phyloP scores from a whole-genome alignment of 192 early-diverging fungal genomes.

The Coemansia sp. region DNA sequence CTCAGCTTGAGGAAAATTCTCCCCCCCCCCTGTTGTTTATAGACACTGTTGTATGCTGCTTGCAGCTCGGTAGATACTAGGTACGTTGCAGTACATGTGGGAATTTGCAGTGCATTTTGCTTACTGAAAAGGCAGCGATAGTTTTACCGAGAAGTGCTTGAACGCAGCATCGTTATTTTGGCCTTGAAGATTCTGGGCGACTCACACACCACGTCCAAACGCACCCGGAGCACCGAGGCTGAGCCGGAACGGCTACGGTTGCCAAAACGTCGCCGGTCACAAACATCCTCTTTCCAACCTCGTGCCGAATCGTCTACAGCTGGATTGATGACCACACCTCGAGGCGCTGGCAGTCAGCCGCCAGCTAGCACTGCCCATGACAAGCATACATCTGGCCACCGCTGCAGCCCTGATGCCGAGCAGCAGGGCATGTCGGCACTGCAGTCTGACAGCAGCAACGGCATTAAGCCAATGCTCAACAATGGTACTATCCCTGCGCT shows the following conservation, averaged over 20 bases:
- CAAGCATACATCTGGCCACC: constrained; percentile 1
- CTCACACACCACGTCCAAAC: constrained; percentile 41
- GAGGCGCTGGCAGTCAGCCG: neutral
- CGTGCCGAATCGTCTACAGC: constrained; percentile 6
- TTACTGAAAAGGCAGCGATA: neutral
- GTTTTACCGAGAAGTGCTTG: no score
- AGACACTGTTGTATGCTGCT: no score
- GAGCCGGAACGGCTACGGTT: constrained; percentile 24
- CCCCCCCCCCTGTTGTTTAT: no score
- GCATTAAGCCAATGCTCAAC: neutral
- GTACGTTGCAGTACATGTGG: no score
- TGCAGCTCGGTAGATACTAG: no score
- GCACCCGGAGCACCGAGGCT: constrained; percentile 35
- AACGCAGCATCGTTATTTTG: neutral
- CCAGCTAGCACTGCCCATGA: neutral
- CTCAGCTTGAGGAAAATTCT: no score
- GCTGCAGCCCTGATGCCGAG: constrained; percentile 4
- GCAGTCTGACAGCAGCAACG: constrained; percentile 8
- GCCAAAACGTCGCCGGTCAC: constrained; percentile 28
- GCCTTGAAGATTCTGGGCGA: constrained; percentile 46
- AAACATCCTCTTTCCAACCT: constrained; percentile 12
- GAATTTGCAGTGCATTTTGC: no score
- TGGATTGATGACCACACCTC: constrained; percentile 28
- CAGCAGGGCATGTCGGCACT: neutral
- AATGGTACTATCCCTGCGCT: neutral